These are phyloP conservation scores for Pseudogymnoascus sp. DNA, from an alignment of 2,329 filamentous ascomycete species.

Conservation along the genomic window DNA sequence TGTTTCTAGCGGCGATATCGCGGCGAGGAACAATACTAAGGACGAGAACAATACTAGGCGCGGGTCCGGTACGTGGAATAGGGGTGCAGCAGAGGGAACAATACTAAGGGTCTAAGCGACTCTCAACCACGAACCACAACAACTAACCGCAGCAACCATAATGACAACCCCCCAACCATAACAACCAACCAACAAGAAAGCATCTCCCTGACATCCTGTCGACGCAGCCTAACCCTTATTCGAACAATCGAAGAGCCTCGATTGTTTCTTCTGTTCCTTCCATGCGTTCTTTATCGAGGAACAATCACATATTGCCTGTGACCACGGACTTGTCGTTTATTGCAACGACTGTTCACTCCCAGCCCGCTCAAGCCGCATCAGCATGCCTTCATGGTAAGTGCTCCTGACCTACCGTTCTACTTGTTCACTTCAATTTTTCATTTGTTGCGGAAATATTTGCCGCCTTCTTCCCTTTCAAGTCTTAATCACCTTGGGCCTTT, in stretches of 20 bases:
- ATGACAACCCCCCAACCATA: not conserved
- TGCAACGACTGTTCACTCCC: not conserved
- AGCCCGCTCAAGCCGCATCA: not conserved
- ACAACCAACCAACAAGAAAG: not conserved
- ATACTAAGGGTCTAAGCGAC: constrained; percentile 6
- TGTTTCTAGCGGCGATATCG: not conserved
- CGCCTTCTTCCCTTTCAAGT: not conserved
- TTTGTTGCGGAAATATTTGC: not conserved
- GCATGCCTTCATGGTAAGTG: not conserved
- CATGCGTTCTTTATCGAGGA: constrained; percentile 1
- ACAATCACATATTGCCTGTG: not conserved
- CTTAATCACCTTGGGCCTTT: not conserved
- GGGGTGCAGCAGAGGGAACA: not conserved
- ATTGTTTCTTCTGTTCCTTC: not conserved
- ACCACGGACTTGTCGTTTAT: not conserved
- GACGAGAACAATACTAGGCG: not conserved
- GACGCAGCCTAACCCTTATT: not conserved
- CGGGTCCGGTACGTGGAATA: not conserved
- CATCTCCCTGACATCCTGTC: not conserved
- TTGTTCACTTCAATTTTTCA: not conserved
- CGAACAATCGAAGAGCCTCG: not conserved
- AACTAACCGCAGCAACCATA: not conserved
- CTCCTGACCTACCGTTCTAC: not conserved
- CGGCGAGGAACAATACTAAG: not conserved
- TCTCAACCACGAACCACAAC: constrained; percentile 1